These are phyloP conservation scores for Saccharomyces pastorianus DNA, from an alignment of 1,139 yeast species.

Conservation along the genomic window DNA sequence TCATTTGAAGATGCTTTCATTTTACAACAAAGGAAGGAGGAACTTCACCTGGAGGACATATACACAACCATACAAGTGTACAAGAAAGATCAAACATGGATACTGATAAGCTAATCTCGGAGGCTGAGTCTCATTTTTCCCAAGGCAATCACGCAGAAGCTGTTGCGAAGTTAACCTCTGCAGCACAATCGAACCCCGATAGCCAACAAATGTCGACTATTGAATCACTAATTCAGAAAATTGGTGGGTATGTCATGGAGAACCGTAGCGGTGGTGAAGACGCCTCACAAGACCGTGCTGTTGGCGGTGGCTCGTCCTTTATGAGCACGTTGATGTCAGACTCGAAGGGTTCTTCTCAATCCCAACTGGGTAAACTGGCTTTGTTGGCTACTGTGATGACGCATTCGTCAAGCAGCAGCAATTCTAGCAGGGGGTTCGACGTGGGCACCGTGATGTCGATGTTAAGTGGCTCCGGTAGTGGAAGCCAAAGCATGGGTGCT, in stretches of 20 bases:
- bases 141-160: constrained; percentile 25
- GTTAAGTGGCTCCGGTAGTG: constrained; percentile 11
- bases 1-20: not conserved
- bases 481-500: constrained; percentile 13
- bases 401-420: constrained; percentile 9
- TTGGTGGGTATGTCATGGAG: constrained; percentile 18
- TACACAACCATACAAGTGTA: not conserved
- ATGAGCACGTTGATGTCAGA: constrained; percentile 18
- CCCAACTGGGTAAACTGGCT: constrained; percentile 28
- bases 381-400: constrained; percentile 21
- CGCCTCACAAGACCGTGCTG: constrained; percentile 5
- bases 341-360: constrained; percentile 22
- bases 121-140: constrained; percentile 20
- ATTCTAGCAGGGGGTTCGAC: constrained; percentile 15
- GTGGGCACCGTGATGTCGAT: constrained; percentile 21
- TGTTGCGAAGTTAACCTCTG: constrained; percentile 23
- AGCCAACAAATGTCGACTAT: constrained; percentile 20
- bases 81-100: not conserved
- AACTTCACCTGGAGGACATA: not conserved
- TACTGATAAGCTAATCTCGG: constrained; percentile 12
- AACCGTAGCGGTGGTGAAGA: constrained; percentile 11
- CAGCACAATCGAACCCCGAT: constrained; percentile 22
- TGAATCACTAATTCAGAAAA: constrained; percentile 18
- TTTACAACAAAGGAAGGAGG: not conserved
- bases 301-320: constrained; percentile 22